These are phyloP conservation scores for Saururus chinensis DNA, from an alignment of 164 flowering plant genomes.

Conservation along the genomic window DNA sequence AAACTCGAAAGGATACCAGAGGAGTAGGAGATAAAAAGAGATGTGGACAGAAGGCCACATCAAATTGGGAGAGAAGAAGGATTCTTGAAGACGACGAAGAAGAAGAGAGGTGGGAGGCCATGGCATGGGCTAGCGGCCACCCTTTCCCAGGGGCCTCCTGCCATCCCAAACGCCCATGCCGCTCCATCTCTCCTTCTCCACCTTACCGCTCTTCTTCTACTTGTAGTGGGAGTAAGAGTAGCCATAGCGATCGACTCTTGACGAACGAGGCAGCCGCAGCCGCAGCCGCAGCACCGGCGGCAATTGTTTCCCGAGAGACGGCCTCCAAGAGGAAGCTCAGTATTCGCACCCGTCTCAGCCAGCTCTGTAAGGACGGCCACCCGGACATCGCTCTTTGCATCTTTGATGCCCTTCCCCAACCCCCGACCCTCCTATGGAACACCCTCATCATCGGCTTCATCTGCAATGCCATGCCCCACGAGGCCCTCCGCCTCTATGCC, in stretches of 20 bases:
- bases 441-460: conserved; percentile 76
- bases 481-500: conserved; percentile 56
- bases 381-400: conserved; percentile 62
- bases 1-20: no score
- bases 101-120: not conserved
- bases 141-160: not conserved
- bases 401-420: conserved; percentile 65
- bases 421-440: conserved; percentile 79
- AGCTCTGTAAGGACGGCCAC: conserved; percentile 62
- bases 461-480: conserved; percentile 62
- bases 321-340: conserved; percentile 14
- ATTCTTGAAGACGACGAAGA: no score
- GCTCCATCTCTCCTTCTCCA: not conserved
- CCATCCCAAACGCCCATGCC: not conserved
- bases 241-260: no score
- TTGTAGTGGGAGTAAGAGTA: no score
- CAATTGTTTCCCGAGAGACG: not conserved
- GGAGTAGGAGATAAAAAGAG: no score
- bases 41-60: no score
- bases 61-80: no score
- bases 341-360: conserved; percentile 60
- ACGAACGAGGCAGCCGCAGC: not conserved
- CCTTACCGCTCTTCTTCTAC: no score
- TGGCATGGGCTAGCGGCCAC: not conserved
- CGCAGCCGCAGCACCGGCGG: not conserved